Evolutionary conservation across 495 filamentous ascomycete genomes (phyloP).

Genomic region (Melanomma pulvis-pyrius): DNA sequence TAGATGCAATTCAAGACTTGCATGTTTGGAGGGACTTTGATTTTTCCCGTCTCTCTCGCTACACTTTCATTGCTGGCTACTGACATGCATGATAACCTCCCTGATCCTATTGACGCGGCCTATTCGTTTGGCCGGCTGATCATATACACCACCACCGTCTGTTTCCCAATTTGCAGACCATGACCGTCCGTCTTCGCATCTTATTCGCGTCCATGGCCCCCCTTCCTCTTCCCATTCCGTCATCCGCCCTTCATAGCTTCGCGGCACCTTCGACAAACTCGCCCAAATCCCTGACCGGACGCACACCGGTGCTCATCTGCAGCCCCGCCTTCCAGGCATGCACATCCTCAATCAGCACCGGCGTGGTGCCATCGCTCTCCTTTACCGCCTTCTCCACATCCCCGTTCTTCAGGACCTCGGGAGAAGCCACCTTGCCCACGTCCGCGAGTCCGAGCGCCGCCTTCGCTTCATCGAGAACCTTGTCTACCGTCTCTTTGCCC

Average conservation of each 20-base stretch:
- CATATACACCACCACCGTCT: too few relatives aligned
- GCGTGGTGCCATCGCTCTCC: conserved; percentile 27
- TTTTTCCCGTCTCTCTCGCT: background rate
- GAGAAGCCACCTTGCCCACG: conserved; percentile 45
- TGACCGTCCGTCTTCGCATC: too few relatives aligned
- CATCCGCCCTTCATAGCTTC: conserved; percentile 61
- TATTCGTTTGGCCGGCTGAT: too few relatives aligned
- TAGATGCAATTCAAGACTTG: background rate
- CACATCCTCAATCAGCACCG: conserved; percentile 69
- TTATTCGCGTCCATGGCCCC: too few relatives aligned
- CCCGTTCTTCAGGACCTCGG: conserved; percentile 51
- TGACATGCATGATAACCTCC: too few relatives aligned
- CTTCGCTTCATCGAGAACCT: conserved; percentile 52
- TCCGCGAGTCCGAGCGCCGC: conserved; percentile 48
- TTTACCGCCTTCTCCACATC: conserved; percentile 25
- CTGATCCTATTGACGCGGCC: too few relatives aligned
- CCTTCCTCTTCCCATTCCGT: background rate
- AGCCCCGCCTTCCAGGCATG: conserved; percentile 74
- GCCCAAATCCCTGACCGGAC: conserved; percentile 70
- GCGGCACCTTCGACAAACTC: conserved; percentile 81
- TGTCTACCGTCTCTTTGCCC: conserved; percentile 48
- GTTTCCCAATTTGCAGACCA: too few relatives aligned
- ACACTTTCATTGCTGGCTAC: background rate
- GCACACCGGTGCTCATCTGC: conserved; percentile 67
- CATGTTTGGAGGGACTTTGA: background rate